These are phyloP conservation scores for Aspergillus incahuasiensis DNA, from an alignment of 495 filamentous ascomycete species.

Conservation along the genomic window DNA sequence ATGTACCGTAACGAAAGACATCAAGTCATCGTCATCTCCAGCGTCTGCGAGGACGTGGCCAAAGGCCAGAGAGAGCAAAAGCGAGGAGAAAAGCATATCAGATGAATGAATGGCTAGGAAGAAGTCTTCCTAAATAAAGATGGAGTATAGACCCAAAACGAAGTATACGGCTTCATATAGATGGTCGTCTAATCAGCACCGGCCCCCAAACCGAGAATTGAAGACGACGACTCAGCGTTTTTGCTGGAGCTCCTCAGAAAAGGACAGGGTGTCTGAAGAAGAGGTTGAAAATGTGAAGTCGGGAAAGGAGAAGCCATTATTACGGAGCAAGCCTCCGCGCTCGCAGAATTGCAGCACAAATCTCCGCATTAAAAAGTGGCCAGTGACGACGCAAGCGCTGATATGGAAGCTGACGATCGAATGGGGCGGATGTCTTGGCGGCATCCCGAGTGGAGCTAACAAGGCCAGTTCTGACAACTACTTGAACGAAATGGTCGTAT, in stretches of 20 bases:
- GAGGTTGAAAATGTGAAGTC: neutral
- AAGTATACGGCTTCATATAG: constrained; percentile 6
- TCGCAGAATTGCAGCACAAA: neutral
- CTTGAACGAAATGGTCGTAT: neutral
- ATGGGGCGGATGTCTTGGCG: constrained; percentile 29
- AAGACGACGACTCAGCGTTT: neutral
- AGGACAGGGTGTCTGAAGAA: neutral
- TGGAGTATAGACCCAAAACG: constrained; percentile 2
- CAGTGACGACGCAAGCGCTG: constrained; percentile 25
- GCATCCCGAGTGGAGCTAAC: constrained; percentile 28
- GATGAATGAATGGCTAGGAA: constrained; percentile 31
- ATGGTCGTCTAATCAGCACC: neutral
- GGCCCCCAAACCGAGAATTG: neutral
- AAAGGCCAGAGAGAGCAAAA: constrained; percentile 26
- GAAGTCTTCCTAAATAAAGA: constrained; percentile 14
- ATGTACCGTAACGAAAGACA: constrained; percentile 38
- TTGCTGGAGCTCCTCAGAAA: neutral
- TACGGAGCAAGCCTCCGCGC: neutral
- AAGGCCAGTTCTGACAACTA: constrained; percentile 9
- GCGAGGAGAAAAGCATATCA: constrained; percentile 27
- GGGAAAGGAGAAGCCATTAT: constrained; percentile 2
- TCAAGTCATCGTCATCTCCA: constrained; percentile 32
- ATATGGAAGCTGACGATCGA: constrained; percentile 30
- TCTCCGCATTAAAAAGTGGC: constrained; percentile 14
- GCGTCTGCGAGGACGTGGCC: constrained; percentile 26